Evolutionary conservation across 495 filamentous ascomycete genomes (phyloP), one percentile per base, ranked within the genome.

Genomic region (Hypoxylon fragiforme): DNA sequence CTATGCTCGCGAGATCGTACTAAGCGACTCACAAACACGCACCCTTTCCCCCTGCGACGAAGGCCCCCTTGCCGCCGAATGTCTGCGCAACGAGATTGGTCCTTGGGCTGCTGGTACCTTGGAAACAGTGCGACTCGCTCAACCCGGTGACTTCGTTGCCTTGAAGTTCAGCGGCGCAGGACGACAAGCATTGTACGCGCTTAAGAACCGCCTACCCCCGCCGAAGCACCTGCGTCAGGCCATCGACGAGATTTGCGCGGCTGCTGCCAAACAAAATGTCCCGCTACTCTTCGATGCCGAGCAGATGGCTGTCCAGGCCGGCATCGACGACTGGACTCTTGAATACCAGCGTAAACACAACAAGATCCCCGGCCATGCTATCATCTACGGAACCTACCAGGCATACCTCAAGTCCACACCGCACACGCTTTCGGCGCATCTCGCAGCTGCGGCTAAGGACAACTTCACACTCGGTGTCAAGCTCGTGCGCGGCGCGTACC

Each of bases 91-190:
- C 21, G 88, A 92, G 60, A 82, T 95, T 44, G 74, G 76, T 49
- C 77, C 76, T 21, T 96, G 91, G 91, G 75, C 82, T 26, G 76
- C 82, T 30, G 89, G 90, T 3, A 89, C 88, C 3, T 57, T 92
- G 44, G 81, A 86, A 55, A 94, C 90, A 0, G 85, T 97, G 4
- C 73, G 80, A 12, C 84, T 95, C 73, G 81, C 87, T 0, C 75
- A 79, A 30, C 75, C 81, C 5, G 89, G 88, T 4, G 91, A 96
- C 63, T 96, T 91, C 64, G 85, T 96, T 22, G 91, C 89, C 1
- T 69, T 96, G 46, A 97, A 97, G 78, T 94, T 94, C 72, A 92
- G 88, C 14, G 92, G 92, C n/a, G 91, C 92, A 54, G 92, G 92
- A 12, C 74, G 74, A n/a, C 84, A 86, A 54, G 89, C 87, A 0